Conservation (phyloP, 2,329 filamentous ascomycete species). For the Calonectria honghensis region DNA sequence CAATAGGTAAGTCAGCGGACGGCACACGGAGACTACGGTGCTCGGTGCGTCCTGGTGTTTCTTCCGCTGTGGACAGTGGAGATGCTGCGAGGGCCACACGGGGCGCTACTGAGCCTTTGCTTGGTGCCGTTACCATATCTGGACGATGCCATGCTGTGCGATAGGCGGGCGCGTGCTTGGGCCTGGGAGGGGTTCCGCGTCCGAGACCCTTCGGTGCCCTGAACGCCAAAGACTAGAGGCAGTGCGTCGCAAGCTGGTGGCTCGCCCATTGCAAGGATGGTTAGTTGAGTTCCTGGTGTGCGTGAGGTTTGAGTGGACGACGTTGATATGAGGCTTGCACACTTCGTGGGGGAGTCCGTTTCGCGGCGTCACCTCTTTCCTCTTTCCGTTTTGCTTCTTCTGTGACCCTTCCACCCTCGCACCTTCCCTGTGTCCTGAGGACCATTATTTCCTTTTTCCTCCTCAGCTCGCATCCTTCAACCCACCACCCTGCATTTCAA, state of each 20-base stretch:
- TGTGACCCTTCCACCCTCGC: slow-evolving; percentile 15
- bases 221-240: slow-evolving; percentile 14
- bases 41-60: slow-evolving; percentile 16
- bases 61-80: slow-evolving; percentile 27
- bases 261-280: slow-evolving; percentile 28
- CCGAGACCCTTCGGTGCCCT: slow-evolving; percentile 23
- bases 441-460: slow-evolving; percentile 11
- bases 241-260: slow-evolving; percentile 24
- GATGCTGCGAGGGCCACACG: slow-evolving; percentile 25
- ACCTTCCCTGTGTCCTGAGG: slow-evolving; percentile 21
- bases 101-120: slow-evolving; percentile 26
- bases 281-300: slow-evolving; percentile 8
- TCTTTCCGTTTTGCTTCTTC: slow-evolving; percentile 31
- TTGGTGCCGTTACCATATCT: slow-evolving; percentile 29
- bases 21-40: slow-evolving; percentile 18
- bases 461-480: background rate
- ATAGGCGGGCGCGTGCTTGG: slow-evolving; percentile 4
- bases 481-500: background rate
- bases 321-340: slow-evolving; percentile 22
- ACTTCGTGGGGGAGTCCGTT: slow-evolving; percentile 30
- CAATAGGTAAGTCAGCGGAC: slow-evolving; percentile 17
- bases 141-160: slow-evolving; percentile 12
- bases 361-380: slow-evolving; percentile 39
- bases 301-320: slow-evolving; percentile 28
- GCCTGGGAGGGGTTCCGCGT: slow-evolving; percentile 23